Evolutionary conservation across 768 basidiomycete genomes (phyloP).

Genomic region (Mycena filopes): DNA sequence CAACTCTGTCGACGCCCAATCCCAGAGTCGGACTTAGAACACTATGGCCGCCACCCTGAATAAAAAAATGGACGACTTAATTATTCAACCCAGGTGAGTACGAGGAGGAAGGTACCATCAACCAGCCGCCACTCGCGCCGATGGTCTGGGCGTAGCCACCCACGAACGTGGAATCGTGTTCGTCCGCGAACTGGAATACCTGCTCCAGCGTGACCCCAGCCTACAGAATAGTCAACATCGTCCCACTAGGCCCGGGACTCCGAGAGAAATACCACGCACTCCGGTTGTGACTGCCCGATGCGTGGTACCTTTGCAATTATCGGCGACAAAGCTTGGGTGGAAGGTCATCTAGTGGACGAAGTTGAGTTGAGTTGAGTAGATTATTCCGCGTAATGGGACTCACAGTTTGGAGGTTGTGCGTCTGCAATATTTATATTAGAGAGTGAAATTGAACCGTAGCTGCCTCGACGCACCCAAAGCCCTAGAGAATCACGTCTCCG

Average conservation of each 20-base stretch:
- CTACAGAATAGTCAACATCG: not conserved
- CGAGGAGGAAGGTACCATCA: slow-evolving; percentile 23
- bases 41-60: slow-evolving; percentile 39
- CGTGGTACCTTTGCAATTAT: not conserved
- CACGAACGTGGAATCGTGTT: slow-evolving; percentile 27
- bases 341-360: slow-evolving; percentile 5
- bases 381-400: not conserved
- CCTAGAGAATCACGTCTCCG: slow-evolving; percentile 33
- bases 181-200: slow-evolving; percentile 32
- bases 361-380: not conserved
- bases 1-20: slow-evolving; percentile 40
- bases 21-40: slow-evolving; percentile 37
- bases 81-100: not conserved
- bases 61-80: slow-evolving; percentile 17
- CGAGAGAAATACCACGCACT: not conserved
- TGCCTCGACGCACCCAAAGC: slow-evolving; percentile 33
- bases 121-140: slow-evolving; percentile 47
- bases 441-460: no score
- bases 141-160: slow-evolving; percentile 39
- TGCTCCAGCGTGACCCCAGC: slow-evolving; percentile 25
- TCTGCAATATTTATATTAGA: slow-evolving; percentile 11
- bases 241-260: no score
- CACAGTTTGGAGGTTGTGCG: slow-evolving; percentile 24
- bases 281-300: slow-evolving; percentile 4
- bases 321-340: not conserved